A percentile compares a stretch with the other conserved stretches of the same genome.
Evolutionary conservation across 2,329 filamentous ascomycete genomes (phyloP).

Genomic region (Dactylellina sp.): DNA sequence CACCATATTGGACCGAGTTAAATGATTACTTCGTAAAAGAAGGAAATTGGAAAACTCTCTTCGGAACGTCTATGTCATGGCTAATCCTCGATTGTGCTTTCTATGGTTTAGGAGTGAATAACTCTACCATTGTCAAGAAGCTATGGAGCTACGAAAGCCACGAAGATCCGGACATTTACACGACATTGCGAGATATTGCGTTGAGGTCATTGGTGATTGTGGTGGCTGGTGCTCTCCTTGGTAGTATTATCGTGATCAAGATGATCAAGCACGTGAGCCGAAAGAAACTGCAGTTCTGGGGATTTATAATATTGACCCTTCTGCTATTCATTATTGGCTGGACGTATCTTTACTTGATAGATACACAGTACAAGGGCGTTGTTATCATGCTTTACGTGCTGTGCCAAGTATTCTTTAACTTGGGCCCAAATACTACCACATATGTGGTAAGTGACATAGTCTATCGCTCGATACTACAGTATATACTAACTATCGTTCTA

Average conservation of each 20-base stretch:
- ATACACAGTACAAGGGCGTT: slow-evolving; percentile 58
- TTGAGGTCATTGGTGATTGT: slow-evolving; percentile 76
- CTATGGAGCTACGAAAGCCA: slow-evolving; percentile 31
- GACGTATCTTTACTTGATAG: slow-evolving; percentile 64
- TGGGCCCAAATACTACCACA: slow-evolving; percentile 62
- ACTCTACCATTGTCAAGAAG: slow-evolving; percentile 57
- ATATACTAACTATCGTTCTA: not conserved
- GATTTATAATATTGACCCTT: slow-evolving; percentile 65
- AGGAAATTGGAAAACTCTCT: slow-evolving; percentile 66
- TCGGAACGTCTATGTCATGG: slow-evolving; percentile 69
- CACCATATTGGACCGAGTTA: slow-evolving; percentile 62
- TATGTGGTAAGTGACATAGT: slow-evolving; percentile 16
- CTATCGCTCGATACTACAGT: not conserved
- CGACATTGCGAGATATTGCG: slow-evolving; percentile 31
- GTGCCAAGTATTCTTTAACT: slow-evolving; percentile 67
- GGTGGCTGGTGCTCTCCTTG: slow-evolving; percentile 80
- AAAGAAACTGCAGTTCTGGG: slow-evolving; percentile 76
- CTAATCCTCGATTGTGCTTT: slow-evolving; percentile 71
- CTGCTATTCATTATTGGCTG: slow-evolving; percentile 65
- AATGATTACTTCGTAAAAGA: slow-evolving; percentile 68
- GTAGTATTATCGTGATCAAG: slow-evolving; percentile 80
- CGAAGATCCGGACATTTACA: slow-evolving; percentile 13
- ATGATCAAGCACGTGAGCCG: slow-evolving; percentile 79
- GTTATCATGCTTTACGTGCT: slow-evolving; percentile 65
- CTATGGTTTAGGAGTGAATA: slow-evolving; percentile 70